Conservation (phyloP, 163 green algal species). For the Scenedesmus sp. region DNA sequence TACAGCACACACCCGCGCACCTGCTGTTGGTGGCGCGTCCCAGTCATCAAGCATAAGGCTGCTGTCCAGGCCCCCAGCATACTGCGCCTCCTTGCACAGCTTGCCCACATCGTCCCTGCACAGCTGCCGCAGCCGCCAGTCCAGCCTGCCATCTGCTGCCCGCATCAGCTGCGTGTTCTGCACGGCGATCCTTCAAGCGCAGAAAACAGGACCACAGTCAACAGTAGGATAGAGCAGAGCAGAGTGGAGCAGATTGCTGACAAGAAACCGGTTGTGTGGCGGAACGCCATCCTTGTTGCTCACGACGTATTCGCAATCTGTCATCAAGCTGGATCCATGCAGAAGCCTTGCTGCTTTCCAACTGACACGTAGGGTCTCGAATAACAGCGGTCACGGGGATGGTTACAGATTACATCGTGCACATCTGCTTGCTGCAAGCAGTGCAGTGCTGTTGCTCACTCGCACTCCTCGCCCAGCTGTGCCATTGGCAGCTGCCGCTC, state of each 20-base stretch:
- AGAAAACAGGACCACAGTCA: neutral
- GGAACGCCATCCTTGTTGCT: too few species aligned
- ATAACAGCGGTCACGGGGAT: too few species aligned
- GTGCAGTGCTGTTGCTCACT: neutral
- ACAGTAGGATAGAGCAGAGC: neutral
- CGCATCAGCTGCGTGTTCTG: neutral
- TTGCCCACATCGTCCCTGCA: neutral
- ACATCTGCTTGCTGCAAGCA: too few species aligned
- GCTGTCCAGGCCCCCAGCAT: neutral
- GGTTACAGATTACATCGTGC: too few species aligned
- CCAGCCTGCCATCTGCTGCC: conserved; percentile 15
- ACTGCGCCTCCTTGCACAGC: neutral
- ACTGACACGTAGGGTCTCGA: too few species aligned
- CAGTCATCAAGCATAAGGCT: conserved; percentile 42
- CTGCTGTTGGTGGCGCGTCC: neutral
- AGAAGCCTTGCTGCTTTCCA: too few species aligned
- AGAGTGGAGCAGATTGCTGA: neutral
- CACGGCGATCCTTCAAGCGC: neutral
- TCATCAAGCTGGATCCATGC: too few species aligned
- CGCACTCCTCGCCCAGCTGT: conserved; percentile 26
- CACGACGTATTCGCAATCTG: too few species aligned
- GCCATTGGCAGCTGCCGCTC: neutral
- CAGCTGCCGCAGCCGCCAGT: conserved; percentile 29
- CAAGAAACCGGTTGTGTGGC: neutral
- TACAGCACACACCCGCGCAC: neutral